Conservation (phyloP, 208 protist species). For the Giardia muris region DNA sequence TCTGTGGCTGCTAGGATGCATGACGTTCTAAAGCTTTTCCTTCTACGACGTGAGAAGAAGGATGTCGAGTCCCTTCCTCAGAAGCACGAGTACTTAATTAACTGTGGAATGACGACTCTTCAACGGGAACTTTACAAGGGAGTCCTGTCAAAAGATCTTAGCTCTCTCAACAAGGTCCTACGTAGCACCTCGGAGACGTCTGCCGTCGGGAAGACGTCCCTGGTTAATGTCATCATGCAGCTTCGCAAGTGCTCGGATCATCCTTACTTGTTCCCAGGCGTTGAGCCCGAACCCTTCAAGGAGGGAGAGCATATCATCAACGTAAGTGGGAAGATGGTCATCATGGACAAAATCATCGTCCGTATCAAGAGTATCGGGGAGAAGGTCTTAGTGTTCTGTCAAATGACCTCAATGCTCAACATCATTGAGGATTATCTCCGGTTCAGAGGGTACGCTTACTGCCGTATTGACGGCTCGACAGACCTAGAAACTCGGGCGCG, state of each 20-base stretch:
- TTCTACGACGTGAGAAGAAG: conserved; percentile 23
- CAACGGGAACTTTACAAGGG: background rate
- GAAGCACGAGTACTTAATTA: conserved; percentile 16
- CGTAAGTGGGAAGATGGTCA: conserved; percentile 47
- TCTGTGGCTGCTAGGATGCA: background rate
- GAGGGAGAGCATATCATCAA: conserved; percentile 36
- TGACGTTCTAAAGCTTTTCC: background rate
- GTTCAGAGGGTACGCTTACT: conserved; percentile 52
- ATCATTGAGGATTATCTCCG: conserved; percentile 80
- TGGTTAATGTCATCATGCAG: conserved; percentile 47
- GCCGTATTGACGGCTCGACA: conserved; percentile 41
- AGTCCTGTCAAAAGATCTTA: conserved; percentile 7
- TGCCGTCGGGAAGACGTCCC: conserved; percentile 14
- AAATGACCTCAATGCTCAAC: conserved; percentile 87
- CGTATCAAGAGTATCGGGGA: conserved; percentile 53
- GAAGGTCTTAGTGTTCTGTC: conserved; percentile 87
- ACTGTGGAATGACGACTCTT: conserved; percentile 21
- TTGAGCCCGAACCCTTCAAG: conserved; percentile 31
- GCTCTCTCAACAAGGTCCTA: background rate
- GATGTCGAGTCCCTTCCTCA: background rate
- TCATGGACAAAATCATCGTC: conserved; percentile 53
- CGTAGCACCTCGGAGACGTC: background rate
- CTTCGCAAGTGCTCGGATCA: conserved; percentile 44
- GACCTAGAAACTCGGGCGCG: conserved; percentile 19
- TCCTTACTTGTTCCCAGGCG: conserved; percentile 41